Evolutionary conservation across 495 filamentous ascomycete species (phyloP).

Genomic region (Penicilliopsis zonata): DNA sequence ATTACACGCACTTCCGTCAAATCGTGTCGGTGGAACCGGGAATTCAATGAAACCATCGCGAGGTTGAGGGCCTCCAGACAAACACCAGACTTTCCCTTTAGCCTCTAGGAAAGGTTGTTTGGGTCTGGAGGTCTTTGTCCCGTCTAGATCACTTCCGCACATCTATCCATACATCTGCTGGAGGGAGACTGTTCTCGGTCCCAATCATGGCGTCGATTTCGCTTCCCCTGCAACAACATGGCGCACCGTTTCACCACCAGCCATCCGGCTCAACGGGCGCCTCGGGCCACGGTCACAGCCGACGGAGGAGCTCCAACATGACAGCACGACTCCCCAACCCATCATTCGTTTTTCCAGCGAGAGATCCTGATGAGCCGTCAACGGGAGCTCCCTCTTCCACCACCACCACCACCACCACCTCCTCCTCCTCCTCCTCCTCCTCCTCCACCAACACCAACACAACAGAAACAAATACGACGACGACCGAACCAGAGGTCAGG

Average conservation of each 20-base stretch:
- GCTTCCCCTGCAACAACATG: conserved; percentile 22
- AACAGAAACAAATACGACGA: too few relatives aligned
- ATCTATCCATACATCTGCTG: too few relatives aligned
- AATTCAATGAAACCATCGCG: conserved; percentile 24
- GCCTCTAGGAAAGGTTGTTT: conserved; percentile 19
- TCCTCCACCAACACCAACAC: too few relatives aligned
- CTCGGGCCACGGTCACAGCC: conserved; percentile 9
- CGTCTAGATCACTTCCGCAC: conserved; percentile 27
- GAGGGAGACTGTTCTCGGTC: too few relatives aligned
- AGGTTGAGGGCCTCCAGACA: conserved; percentile 34
- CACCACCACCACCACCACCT: too few relatives aligned
- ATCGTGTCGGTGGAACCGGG: conserved; percentile 6
- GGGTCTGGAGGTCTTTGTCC: conserved; percentile 33
- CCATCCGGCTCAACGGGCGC: conserved; percentile 13
- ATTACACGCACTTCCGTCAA: not conserved
- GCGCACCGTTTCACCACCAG: conserved; percentile 17
- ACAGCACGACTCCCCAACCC: conserved; percentile 51
- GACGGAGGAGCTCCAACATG: conserved; percentile 21
- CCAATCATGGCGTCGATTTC: conserved; percentile 34
- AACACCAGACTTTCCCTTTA: conserved; percentile 22
- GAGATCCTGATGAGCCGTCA: conserved; percentile 15
- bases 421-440: too few relatives aligned
- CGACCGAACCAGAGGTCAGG: not conserved
- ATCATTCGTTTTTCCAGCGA: conserved; percentile 57
- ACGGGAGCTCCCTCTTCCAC: conserved; percentile 1